Percentiles rank a stretch among this genome's conserved stretches.
These are phyloP conservation scores for Cinnamomum chago DNA, from an alignment of 164 flowering plant genomes.

Conservation along the genomic window DNA sequence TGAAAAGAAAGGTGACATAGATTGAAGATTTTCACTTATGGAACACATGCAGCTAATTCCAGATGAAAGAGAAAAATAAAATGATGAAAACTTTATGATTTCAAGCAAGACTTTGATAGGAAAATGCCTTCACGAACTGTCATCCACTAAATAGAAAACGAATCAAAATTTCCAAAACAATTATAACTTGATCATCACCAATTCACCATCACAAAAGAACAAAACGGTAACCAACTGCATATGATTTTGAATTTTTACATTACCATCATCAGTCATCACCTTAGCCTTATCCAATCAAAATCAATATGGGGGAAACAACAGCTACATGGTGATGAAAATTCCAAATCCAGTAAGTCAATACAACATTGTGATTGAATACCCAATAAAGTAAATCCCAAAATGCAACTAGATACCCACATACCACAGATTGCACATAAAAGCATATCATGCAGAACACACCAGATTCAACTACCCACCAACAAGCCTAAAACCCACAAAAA, in stretches of 20 bases:
- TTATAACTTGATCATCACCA: not conserved
- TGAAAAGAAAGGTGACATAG: not conserved
- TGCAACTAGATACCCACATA: not conserved
- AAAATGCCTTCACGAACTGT: not conserved
- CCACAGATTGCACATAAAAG: not conserved
- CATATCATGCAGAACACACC: not conserved
- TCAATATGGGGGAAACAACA: not conserved
- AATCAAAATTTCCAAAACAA: not conserved
- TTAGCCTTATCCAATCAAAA: not conserved
- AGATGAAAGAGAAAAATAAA: not conserved
- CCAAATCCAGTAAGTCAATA: no score
- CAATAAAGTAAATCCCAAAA: not conserved
- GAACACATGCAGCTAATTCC: not conserved
- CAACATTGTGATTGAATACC: not conserved
- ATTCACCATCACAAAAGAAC: not conserved
- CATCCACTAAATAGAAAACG: not conserved
- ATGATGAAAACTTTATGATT: not conserved
- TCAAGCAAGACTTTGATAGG: not conserved
- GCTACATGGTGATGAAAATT: no score
- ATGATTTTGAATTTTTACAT: no score
- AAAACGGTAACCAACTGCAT: not conserved
- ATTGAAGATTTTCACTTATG: not conserved
- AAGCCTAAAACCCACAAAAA: no score
- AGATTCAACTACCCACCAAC: no score
- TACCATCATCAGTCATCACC: slow-evolving; percentile 1